Evolutionary conservation across 2,329 filamentous ascomycete genomes (phyloP).

Genomic region (Verticillium zaregamsianum): DNA sequence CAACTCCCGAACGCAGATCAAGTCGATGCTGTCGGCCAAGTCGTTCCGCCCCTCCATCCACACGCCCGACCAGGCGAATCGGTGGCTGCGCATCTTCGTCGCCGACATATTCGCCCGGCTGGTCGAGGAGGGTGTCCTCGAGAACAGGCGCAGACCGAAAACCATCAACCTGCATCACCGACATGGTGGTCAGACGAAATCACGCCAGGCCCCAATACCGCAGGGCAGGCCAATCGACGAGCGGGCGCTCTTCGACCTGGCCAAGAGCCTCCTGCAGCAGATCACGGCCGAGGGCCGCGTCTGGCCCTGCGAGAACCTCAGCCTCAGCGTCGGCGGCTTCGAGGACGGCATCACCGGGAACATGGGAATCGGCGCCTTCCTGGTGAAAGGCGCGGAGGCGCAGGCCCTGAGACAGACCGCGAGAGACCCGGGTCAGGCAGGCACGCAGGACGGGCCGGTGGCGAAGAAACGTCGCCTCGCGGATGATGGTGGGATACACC

Average conservation of each 20-base stretch:
- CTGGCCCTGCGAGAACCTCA: conserved; percentile 91
- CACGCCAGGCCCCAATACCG: conserved; percentile 72
- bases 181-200: conserved; percentile 67
- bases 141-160: conserved; percentile 81
- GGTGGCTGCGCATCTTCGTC: conserved; percentile 87
- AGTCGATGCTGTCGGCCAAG: conserved; percentile 96
- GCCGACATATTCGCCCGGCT: conserved; percentile 88
- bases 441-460: neutral
- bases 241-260: conserved; percentile 66
- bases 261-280: conserved; percentile 72
- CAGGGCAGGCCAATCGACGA: conserved; percentile 72
- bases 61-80: conserved; percentile 69
- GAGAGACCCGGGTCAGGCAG: conserved; percentile 14
- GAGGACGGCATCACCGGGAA: conserved; percentile 84
- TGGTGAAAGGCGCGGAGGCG: conserved; percentile 71
- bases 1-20: conserved; percentile 86
- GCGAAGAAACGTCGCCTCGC: conserved; percentile 35
- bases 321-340: conserved; percentile 84
- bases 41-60: conserved; percentile 85
- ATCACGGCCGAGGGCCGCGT: conserved; percentile 72
- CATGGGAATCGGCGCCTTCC: conserved; percentile 78
- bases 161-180: conserved; percentile 83
- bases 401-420: conserved; percentile 41
- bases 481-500: conserved; percentile 45
- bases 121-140: conserved; percentile 84